phyloP scores from a whole-genome alignment of 345 rosid genomes.

The Brassica rapa region DNA sequence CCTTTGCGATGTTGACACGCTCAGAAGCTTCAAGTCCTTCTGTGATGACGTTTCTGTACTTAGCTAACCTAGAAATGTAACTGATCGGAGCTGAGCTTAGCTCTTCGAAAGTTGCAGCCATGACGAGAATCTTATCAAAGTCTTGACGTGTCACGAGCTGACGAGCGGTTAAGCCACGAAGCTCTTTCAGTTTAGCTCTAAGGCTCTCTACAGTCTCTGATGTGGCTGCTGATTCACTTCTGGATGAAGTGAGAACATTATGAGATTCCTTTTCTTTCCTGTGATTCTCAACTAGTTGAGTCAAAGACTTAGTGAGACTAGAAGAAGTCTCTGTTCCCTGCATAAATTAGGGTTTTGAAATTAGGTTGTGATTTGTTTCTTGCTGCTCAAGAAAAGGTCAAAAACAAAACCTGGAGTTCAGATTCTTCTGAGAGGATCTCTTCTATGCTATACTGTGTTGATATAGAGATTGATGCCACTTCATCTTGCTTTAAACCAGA shows the following conservation, averaged over 20 bases:
- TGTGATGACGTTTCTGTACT: constrained; percentile 29
- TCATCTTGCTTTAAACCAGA: constrained; percentile 17
- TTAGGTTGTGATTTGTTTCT: background rate
- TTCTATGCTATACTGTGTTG: constrained; percentile 28
- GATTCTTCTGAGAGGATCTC: constrained; percentile 37
- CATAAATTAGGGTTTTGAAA: background rate
- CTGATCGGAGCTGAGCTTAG: constrained; percentile 33
- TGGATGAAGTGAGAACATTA: background rate
- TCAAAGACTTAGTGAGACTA: constrained; percentile 32
- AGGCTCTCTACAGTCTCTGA: constrained; percentile 38
- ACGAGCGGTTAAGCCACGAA: constrained; percentile 32
- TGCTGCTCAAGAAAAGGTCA: constrained; percentile 7
- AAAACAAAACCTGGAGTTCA: constrained; percentile 21
- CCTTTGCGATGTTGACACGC: constrained; percentile 27
- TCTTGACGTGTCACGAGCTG: constrained; percentile 32
- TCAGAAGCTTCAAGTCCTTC: constrained; percentile 41
- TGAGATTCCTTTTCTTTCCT: constrained; percentile 28
- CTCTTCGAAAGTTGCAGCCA: constrained; percentile 33
- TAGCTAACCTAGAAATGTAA: constrained; percentile 38
- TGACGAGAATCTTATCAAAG: constrained; percentile 22
- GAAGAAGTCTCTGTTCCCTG: constrained; percentile 34
- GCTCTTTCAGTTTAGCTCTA: constrained; percentile 34
- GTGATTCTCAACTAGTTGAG: constrained; percentile 36
- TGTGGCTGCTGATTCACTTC: constrained; percentile 34
- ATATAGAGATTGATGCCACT: constrained; percentile 12